Evolutionary conservation across 306 rosid genomes (phyloP), one percentile per base, ranked within the genome.

Genomic region (Quercus alba): DNA sequence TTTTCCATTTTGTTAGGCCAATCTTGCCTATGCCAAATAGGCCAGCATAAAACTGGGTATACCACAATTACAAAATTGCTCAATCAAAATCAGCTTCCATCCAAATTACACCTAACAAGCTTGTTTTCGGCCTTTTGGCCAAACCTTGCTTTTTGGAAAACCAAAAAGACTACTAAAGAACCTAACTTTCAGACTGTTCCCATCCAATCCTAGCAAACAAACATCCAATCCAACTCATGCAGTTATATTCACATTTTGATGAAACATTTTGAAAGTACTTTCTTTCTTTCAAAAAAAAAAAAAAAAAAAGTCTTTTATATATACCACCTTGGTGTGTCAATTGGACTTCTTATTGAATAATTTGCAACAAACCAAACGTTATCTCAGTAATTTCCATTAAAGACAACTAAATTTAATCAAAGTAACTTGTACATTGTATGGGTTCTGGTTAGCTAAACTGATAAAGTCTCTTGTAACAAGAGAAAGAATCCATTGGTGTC

Each of bases 41-140:
- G 12, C n/a, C 35, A 28, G 69, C 41, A 31, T 12, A 28, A 28
- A 63, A 26, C n/a, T 13, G 6, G 18, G 19, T 59, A 28, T 10
- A 28, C 28, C 28, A 25, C 4, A 28, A 14, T 28, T 14, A 26
- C 3, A 4, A 5, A 5, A 63, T 15, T 63, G 5, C 6, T 25
- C 41, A 68, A 68, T 56, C 61, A 25, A 49, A 66, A 68, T 30
- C 26, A 77, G 58, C 21, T 77, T 74, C 54, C 28, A 63, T 63
- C n/a, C 69, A 63, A 62, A 26, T 26, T 3, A 15, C 13, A 26
- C n/a, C 69, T 28, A 28, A 28, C 69, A 63, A 63, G 19, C 35
- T 10, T 33, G 68, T 26, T 26, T 38, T 38, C 0, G 44, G 10
- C 2, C 10, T 38, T 44, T 49, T 13, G 4, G 15, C 20, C 15